Evolutionary conservation across 2,329 filamentous ascomycete genomes (phyloP).

Genomic region (Amauroascus verrucosus): DNA sequence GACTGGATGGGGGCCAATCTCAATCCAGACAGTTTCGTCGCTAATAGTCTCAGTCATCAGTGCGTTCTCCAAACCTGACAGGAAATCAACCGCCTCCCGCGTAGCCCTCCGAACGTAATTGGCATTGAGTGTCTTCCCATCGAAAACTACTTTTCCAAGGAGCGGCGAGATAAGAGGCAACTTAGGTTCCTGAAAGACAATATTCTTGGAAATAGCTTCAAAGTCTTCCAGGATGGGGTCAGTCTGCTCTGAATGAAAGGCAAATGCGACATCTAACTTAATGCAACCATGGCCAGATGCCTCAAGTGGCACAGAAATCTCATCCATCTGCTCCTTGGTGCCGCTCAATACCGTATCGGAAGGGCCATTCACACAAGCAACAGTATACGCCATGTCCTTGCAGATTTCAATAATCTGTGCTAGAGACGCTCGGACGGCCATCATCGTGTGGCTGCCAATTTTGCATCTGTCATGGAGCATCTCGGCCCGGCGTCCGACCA

Average conservation of each 20-base stretch:
- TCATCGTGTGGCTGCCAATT: slow-evolving; percentile 56
- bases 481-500: slow-evolving; percentile 58
- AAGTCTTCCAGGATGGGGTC: slow-evolving; percentile 54
- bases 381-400: slow-evolving; percentile 38
- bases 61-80: slow-evolving; percentile 50
- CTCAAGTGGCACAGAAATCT: slow-evolving; percentile 41
- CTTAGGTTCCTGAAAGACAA: slow-evolving; percentile 49
- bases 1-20: slow-evolving; percentile 63
- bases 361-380: slow-evolving; percentile 67
- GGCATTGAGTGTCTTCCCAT: slow-evolving; percentile 47
- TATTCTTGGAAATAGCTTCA: slow-evolving; percentile 43
- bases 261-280: slow-evolving; percentile 54
- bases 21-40: slow-evolving; percentile 59
- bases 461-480: slow-evolving; percentile 57
- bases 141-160: slow-evolving; percentile 49
- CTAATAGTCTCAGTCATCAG: slow-evolving; percentile 51
- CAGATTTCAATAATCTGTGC: slow-evolving; percentile 37
- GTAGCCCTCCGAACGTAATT: slow-evolving; percentile 56
- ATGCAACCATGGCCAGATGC: slow-evolving; percentile 49
- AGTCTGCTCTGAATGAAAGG: slow-evolving; percentile 57
- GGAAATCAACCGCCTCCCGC: slow-evolving; percentile 60
- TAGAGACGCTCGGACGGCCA: slow-evolving; percentile 43
- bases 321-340: slow-evolving; percentile 49
- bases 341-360: slow-evolving; percentile 64
- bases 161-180: slow-evolving; percentile 60